Base-by-base conservation (phyloP, 331 rosid species). In the Malus hybrid region DNA sequence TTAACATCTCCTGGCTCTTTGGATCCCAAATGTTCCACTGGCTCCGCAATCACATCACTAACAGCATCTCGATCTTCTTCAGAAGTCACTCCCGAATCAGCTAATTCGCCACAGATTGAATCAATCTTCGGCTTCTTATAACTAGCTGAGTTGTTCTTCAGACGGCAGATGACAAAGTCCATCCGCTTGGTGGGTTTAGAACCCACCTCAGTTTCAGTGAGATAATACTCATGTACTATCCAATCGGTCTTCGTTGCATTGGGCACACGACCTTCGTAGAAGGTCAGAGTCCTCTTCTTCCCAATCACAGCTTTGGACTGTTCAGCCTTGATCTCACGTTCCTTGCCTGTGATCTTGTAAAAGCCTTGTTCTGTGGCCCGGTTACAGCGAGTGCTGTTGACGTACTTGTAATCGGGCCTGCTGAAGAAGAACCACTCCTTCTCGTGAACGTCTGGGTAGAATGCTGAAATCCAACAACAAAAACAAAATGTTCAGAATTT, bases 271-370 rank as follows among this genome's bases (percentile, higher is more conserved):
- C 88, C 87, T 29, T 5, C 0, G 10, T 88, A 24, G 81, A 82
- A 90, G 48, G 87, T 90, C 39, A 88, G 73, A 7, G 82, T 87
- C 79, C 82, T 91, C 85, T 85, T 89, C 10, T 67, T 68, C 13
- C 93, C 97, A 82, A 83, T 85, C 64, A 83, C 82, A 1, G 5
- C 63, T 33, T 71, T 69, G 27, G 80, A 86, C 36, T 76, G 76
- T 3, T 57, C 61, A 0, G 1, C 72, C 81, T 2, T 78, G 54
- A 89, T 63, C 0, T 33, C 11, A 0, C 86, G 66, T 12, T 80
- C 89, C 32, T 32, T 71, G 11, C 96, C 91, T 11, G 90, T 85
- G 74, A 69, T 11, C 78, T 90, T 88, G 90, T 91, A 90, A 70
- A 1, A 90, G 3, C 96, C 96, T 18, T 3, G 0, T 3, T 24